Conservation (phyloP, 768 basidiomycete genomes). For the Scleroderma citrinum region DNA sequence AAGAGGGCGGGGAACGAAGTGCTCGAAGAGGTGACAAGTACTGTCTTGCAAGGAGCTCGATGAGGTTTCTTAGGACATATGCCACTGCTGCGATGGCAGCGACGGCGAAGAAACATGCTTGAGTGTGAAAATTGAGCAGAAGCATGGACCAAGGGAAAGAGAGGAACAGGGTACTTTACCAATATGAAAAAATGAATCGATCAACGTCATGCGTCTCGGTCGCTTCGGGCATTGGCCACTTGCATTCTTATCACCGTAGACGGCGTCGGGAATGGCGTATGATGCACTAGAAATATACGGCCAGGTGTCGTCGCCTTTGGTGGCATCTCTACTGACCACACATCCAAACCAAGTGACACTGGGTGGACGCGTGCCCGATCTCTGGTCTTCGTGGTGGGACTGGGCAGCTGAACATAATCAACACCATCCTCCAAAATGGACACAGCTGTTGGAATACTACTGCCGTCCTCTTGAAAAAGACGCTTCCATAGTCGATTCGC, state of each 20-base stretch:
- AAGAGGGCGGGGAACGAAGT: slow-evolving; percentile 42
- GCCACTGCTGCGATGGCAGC: not conserved
- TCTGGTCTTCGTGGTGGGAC: slow-evolving; percentile 33
- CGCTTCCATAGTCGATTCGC: slow-evolving; percentile 9
- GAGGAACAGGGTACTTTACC: not conserved
- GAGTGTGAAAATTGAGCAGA: not conserved
- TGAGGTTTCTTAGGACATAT: slow-evolving; percentile 31
- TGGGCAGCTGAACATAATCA: slow-evolving; percentile 25
- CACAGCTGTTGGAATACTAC: slow-evolving; percentile 20
- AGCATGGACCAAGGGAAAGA: not conserved
- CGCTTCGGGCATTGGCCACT: not conserved
- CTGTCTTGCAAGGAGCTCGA: slow-evolving; percentile 40
- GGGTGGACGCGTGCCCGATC: slow-evolving; percentile 14
- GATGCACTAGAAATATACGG: slow-evolving; percentile 13
- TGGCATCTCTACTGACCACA: slow-evolving; percentile 32
- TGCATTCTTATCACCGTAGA: not conserved
- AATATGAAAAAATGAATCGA: not conserved
- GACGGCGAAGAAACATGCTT: not conserved
- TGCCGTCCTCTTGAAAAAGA: slow-evolving; percentile 11
- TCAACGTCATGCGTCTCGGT: not conserved
- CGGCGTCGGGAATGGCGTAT: not conserved
- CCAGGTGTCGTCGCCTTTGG: slow-evolving; percentile 15
- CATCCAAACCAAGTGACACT: slow-evolving; percentile 44
- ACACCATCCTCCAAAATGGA: slow-evolving; percentile 16
- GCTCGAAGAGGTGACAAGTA: slow-evolving; percentile 40